phyloP scores from a whole-genome alignment of 208 protist genomes.

The Hexamita inflata region DNA sequence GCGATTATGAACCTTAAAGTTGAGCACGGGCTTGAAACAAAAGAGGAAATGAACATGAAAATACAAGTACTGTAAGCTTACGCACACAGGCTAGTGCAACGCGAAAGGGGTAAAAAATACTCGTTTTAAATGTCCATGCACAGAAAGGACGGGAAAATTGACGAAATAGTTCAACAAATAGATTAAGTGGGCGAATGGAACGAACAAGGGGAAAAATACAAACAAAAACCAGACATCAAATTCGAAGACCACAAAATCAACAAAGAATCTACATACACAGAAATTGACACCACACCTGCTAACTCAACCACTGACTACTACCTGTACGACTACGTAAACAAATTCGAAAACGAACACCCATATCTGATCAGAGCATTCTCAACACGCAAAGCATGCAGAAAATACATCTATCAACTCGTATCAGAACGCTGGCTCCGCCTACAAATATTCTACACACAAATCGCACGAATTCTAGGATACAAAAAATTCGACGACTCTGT shows the following conservation, averaged over 20 bases:
- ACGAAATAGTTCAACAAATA: not conserved
- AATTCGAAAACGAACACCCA: not conserved
- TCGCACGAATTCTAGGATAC: conserved; percentile 25
- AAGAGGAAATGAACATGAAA: not conserved
- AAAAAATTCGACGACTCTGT: no score
- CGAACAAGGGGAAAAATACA: no score
- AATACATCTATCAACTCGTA: not conserved
- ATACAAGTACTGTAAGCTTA: not conserved
- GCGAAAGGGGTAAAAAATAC: not conserved
- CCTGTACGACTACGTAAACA: no score
- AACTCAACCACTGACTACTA: no score
- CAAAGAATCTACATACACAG: no score
- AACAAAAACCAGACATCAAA: no score
- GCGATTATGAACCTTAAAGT: not conserved
- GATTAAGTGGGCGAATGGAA: no score
- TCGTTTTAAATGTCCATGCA: not conserved
- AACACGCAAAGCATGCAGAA: not conserved
- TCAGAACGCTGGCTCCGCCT: not conserved
- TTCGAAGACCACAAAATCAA: no score
- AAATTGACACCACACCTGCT: no score
- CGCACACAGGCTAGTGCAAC: not conserved
- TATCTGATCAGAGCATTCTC: not conserved
- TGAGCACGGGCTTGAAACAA: not conserved
- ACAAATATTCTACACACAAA: not conserved
- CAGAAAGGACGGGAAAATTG: not conserved